phyloP scores from a whole-genome alignment of 2,329 filamentous ascomycete genomes.

The Colletotrichum simmondsii region DNA sequence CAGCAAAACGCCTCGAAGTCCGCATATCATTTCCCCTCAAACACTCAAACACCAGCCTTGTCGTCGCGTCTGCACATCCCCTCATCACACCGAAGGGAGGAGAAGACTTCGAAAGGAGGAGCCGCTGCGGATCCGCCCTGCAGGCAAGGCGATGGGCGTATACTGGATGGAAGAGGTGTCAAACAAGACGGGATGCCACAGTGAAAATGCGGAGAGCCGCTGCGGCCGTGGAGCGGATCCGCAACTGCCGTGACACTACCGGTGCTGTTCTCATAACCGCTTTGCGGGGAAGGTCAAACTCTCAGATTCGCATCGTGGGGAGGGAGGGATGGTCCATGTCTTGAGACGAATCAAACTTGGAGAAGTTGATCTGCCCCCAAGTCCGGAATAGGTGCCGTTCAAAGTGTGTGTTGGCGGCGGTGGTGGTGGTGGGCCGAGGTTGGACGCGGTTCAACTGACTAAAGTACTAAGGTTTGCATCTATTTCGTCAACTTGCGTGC shows the following conservation, averaged over 20 bases:
- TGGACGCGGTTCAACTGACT: background rate
- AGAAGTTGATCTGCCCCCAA: background rate
- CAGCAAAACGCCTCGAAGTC: background rate
- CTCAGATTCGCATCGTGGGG: background rate
- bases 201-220: background rate
- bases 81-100: background rate
- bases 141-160: no score
- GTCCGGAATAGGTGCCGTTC: background rate
- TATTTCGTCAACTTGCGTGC: background rate
- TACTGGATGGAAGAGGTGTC: no score
- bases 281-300: background rate
- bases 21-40: background rate
- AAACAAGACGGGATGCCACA: background rate
- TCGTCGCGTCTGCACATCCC: background rate
- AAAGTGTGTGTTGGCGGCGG: background rate
- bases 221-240: conserved; percentile 1
- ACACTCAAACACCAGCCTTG: background rate
- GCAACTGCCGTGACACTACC: background rate
- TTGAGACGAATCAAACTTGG: background rate
- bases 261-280: no score
- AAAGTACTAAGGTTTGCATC: background rate
- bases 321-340: background rate
- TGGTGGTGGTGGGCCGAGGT: background rate
- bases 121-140: background rate
- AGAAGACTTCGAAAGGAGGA: background rate